Evolutionary conservation across 768 basidiomycete genomes (phyloP).

Genomic region (Phlebiopsis flavidoalba): DNA sequence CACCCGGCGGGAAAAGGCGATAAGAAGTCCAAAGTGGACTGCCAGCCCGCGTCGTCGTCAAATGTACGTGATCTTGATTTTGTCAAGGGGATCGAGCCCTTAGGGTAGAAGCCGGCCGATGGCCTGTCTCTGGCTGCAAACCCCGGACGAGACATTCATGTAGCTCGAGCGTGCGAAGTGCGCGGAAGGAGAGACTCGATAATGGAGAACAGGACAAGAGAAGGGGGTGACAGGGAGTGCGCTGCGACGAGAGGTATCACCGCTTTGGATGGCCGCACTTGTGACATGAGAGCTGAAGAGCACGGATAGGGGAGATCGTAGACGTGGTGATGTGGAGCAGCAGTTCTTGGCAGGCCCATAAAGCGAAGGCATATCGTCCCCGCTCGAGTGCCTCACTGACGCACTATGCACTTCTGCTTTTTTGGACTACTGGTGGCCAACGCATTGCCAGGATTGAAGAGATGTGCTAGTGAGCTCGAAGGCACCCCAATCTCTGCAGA

Average conservation of each 20-base stretch:
- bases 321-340: not conserved
- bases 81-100: not conserved
- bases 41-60: not conserved
- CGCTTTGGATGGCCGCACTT: not conserved
- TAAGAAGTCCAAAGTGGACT: not conserved
- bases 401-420: not conserved
- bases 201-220: not conserved
- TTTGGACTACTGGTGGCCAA: not conserved
- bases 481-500: constrained; percentile 9
- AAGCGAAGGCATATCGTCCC: not conserved
- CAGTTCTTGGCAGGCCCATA: not conserved
- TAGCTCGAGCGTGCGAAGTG: not conserved
- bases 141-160: not conserved
- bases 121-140: not conserved
- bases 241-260: not conserved
- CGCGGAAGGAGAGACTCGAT: not conserved
- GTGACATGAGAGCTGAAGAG: not conserved
- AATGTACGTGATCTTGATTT: not conserved
- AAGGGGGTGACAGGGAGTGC: not conserved
- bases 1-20: not conserved
- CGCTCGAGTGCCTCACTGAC: not conserved
- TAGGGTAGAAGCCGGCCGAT: not conserved
- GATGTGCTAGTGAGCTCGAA: constrained; percentile 6
- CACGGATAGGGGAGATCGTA: not conserved
- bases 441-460: not conserved